A percentile compares a stretch with the other conserved stretches of the same genome.
These are phyloP conservation scores for Sporothrix dimorphospora DNA, from an alignment of 2,329 filamentous ascomycete species.

Conservation along the genomic window DNA sequence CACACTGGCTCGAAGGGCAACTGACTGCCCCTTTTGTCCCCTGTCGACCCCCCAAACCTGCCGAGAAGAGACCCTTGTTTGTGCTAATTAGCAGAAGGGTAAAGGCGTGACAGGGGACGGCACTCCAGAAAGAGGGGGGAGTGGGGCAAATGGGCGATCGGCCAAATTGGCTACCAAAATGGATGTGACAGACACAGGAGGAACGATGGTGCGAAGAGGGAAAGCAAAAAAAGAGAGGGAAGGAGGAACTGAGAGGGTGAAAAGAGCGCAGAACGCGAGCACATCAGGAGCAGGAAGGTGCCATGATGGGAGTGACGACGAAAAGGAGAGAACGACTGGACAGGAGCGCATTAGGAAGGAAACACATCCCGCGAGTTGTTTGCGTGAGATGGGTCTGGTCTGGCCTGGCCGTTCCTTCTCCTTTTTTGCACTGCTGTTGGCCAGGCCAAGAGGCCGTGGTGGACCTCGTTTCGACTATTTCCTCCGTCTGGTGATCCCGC, in stretches of 20 bases:
- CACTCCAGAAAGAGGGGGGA: conserved; percentile 24
- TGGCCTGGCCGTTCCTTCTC: background rate
- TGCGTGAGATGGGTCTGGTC: background rate
- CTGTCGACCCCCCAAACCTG: conserved; percentile 21
- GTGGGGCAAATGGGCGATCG: conserved; percentile 28
- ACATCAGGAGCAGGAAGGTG: background rate
- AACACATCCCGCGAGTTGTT: background rate
- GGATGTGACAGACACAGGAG: conserved; percentile 18
- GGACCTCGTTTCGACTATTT: background rate
- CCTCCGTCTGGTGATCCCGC: conserved; percentile 4
- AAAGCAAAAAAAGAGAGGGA: conserved; percentile 3
- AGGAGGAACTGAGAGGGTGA: background rate
- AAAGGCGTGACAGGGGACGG: conserved; percentile 22
- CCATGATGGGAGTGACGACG: no score
- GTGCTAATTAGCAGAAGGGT: conserved; percentile 27
- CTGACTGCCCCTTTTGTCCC: conserved; percentile 21
- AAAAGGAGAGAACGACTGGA: conserved; percentile 3
- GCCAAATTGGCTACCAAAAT: conserved; percentile 28
- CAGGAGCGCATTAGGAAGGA: background rate
- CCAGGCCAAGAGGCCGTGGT: background rate
- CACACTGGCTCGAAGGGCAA: background rate
- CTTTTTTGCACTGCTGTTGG: background rate
- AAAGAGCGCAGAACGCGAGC: conserved; percentile 8
- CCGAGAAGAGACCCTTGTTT: conserved; percentile 13
- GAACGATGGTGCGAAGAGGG: background rate